Evolutionary conservation across 1,284 basidiomycete genomes (phyloP), one percentile per base, ranked within the genome.

Genomic region (Chalciporus piperatoides): DNA sequence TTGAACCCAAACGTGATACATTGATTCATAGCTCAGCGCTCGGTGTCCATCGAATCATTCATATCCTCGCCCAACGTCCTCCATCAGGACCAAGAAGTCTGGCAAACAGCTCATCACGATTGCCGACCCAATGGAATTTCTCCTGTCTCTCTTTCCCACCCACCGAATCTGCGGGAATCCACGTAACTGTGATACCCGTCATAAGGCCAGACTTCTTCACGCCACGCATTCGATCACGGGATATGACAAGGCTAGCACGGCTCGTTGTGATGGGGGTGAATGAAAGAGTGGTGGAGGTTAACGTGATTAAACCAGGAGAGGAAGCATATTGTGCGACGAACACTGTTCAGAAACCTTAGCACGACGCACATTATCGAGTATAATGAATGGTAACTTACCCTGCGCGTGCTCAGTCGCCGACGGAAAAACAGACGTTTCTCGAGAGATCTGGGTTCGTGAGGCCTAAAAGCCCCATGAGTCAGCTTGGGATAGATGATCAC

Each of bases 61-160:
- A 72, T 32, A 64, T 44, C 54, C 64, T 70, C 47, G 64, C 57
- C 71, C 77, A 77, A 27, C 65, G 68, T 44, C 63, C 61, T 3
- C 71, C 71, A 19, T 69, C 69, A 56, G 69, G 68, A 12, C 80
- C 79, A n/a, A 84, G 71, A n/a, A 86, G 71, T 46, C 81, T 69
- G 35, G 81, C 80, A 61, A 86, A 86, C 14, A 86, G 62, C 45
- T 86, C 83, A 62, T 86, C 81, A 9, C 83, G 76, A 8, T 69
- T 72, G 21, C 76, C 77, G 39, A 86, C 74, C 77, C 80, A 82
- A 19, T 68, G 54, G 60, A 86, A 85, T 56, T 69, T 78, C 49
- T 79, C 81, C 45, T 77, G 74, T 46, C 68, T 72, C 44, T 71
- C 69, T 44, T 63, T 64, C 17, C 58, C 60, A 0, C 44, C 54